Evolutionary conservation across 2,329 filamentous ascomycete species (phyloP).

Genomic region (Colletotrichum falcatum): DNA sequence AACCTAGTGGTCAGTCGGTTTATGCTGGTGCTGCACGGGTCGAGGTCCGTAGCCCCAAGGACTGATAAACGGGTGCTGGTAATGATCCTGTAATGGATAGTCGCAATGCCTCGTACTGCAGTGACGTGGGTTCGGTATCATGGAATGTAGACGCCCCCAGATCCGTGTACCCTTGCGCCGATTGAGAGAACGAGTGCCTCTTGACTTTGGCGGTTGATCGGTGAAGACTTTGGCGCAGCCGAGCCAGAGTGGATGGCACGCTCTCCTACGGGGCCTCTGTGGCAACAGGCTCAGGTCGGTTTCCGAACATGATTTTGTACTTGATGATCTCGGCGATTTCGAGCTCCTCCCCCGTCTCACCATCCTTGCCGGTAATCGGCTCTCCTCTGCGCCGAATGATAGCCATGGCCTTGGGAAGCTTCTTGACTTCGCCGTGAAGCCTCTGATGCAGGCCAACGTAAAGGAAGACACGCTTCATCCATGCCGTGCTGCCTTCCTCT

Average conservation of each 20-base stretch:
- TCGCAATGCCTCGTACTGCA: not conserved
- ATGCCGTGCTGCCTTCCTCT: constrained; percentile 69
- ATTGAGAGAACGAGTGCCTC: not conserved
- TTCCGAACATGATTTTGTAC: constrained; percentile 87
- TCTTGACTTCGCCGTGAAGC: constrained; percentile 90
- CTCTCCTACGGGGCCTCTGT: constrained; percentile 49
- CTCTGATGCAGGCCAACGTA: constrained; percentile 92
- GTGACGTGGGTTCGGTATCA: too few species aligned
- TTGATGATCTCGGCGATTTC: constrained; percentile 90
- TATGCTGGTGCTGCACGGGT: not conserved
- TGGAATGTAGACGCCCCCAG: too few species aligned
- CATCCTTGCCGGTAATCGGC: constrained; percentile 26
- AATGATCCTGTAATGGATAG: not conserved
- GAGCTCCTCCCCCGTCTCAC: constrained; percentile 67
- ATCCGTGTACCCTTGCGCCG: not conserved
- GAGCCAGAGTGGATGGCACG: not conserved
- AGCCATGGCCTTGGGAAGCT: constrained; percentile 81
- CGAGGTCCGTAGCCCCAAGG: not conserved
- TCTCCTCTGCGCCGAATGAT: constrained; percentile 73
- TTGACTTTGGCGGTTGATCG: not conserved
- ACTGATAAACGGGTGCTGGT: not conserved
- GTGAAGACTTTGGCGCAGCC: not conserved
- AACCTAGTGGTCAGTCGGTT: not conserved
- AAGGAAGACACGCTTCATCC: constrained; percentile 92
- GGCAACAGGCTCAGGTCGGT: constrained; percentile 86